phyloP scores from a whole-genome alignment of 352 stramenopile genomes.

The Globisporangium heterothallicum region DNA sequence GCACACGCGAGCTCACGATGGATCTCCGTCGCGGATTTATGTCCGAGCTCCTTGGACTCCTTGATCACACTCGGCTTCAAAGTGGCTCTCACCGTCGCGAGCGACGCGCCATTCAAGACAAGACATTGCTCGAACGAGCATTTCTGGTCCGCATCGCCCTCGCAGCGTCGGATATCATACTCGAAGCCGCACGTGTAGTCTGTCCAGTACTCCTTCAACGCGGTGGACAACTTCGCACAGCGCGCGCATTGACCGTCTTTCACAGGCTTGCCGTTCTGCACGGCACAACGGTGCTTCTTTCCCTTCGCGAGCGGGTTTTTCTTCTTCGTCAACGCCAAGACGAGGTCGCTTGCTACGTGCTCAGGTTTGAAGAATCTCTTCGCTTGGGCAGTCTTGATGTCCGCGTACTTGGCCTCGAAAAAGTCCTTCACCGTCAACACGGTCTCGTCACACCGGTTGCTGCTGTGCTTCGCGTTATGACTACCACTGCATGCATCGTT shows the following conservation, averaged over 20 bases:
- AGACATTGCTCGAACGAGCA: constrained; percentile 57
- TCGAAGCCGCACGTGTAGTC: constrained; percentile 59
- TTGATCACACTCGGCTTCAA: constrained; percentile 21
- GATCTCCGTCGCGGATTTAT: constrained; percentile 48
- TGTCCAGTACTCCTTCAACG: constrained; percentile 50
- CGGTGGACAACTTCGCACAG: constrained; percentile 45
- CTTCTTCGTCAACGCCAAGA: constrained; percentile 11
- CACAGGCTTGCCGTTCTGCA: constrained; percentile 24
- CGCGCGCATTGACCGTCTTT: constrained; percentile 25
- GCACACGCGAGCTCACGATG: constrained; percentile 47
- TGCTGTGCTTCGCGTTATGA: not conserved
- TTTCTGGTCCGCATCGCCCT: constrained; percentile 24
- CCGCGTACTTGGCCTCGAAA: constrained; percentile 24
- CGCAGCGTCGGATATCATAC: constrained; percentile 41
- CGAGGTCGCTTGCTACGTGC: constrained; percentile 17
- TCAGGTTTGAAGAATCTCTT: constrained; percentile 25
- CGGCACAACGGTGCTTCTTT: constrained; percentile 7
- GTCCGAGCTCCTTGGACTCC: constrained; percentile 30
- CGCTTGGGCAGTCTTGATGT: constrained; percentile 8
- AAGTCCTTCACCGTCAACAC: constrained; percentile 31
- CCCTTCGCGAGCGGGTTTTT: constrained; percentile 30
- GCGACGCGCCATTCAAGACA: constrained; percentile 29
- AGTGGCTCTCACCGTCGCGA: constrained; percentile 24
- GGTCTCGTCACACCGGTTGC: constrained; percentile 37
- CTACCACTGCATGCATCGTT: constrained; percentile 48